Evolutionary conservation across 805 yeast genomes (phyloP).

Genomic region (Zygosaccharomyces bailii): DNA sequence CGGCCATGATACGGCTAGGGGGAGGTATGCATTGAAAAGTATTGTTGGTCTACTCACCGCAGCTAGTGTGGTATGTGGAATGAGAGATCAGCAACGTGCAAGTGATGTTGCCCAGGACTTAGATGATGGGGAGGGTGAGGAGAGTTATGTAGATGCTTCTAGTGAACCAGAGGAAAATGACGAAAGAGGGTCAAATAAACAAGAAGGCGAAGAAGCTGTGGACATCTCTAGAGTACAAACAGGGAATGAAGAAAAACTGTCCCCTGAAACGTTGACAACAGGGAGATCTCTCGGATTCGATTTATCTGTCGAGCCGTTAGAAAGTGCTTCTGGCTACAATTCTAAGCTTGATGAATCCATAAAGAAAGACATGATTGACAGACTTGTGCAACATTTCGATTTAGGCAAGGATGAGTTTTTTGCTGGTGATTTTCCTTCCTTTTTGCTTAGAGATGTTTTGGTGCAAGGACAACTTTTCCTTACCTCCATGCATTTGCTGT

Average conservation of each 20-base stretch:
- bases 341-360: background rate
- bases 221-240: background rate
- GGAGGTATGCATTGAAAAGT: constrained; percentile 47
- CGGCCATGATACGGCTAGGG: constrained; percentile 34
- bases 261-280: background rate
- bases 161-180: background rate
- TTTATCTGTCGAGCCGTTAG: constrained; percentile 16
- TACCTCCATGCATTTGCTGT: constrained; percentile 61
- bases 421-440: constrained; percentile 62
- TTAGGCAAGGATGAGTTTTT: constrained; percentile 55
- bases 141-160: background rate
- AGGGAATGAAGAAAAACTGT: background rate
- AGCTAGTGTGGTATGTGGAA: constrained; percentile 49
- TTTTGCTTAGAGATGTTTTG: constrained; percentile 79
- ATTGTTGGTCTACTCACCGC: constrained; percentile 55
- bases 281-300: constrained; percentile 8
- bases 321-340: background rate
- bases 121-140: constrained; percentile 10
- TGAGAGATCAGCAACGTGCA: constrained; percentile 28
- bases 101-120: constrained; percentile 21
- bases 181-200: background rate
- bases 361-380: constrained; percentile 3
- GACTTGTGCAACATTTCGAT: constrained; percentile 33
- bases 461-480: constrained; percentile 82
- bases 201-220: background rate